Evolutionary conservation across 495 filamentous ascomycete species (phyloP).

Genomic region (Pseudevernia furfuracea): DNA sequence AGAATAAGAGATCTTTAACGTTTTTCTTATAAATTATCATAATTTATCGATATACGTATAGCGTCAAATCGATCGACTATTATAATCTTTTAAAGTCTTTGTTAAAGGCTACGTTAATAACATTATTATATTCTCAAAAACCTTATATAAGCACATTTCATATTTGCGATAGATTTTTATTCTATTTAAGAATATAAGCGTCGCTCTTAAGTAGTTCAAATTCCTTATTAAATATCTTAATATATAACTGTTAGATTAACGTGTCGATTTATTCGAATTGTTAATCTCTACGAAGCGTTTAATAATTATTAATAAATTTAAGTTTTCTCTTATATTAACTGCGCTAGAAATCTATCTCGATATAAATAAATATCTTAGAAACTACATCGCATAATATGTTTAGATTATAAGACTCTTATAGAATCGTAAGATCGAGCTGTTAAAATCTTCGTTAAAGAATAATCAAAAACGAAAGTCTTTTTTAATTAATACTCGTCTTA

Average conservation of each 20-base stretch:
- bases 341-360: too few relatives aligned
- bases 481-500: neutral
- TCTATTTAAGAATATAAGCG: too few relatives aligned
- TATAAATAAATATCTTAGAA: slow-evolving; percentile 2
- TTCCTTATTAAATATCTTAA: too few relatives aligned
- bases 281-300: neutral
- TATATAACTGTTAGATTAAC: too few relatives aligned
- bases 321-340: neutral
- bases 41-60: neutral
- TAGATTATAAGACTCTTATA: slow-evolving; percentile 1
- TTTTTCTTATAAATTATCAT: slow-evolving; percentile 1
- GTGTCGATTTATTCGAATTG: too few relatives aligned
- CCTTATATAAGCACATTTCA: too few relatives aligned
- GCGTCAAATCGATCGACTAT: neutral
- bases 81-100: neutral
- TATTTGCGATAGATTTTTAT: too few relatives aligned
- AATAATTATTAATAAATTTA: neutral
- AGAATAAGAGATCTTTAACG: slow-evolving; percentile 13
- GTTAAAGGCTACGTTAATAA: neutral
- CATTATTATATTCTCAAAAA: slow-evolving; percentile 5
- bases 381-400: slow-evolving; percentile 9
- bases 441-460: too few relatives aligned
- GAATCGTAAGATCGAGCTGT: slow-evolving; percentile 7
- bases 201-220: too few relatives aligned
- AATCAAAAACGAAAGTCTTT: neutral